Conservation (phyloP, 306 rosid genomes). For the Inga laurina region DNA sequence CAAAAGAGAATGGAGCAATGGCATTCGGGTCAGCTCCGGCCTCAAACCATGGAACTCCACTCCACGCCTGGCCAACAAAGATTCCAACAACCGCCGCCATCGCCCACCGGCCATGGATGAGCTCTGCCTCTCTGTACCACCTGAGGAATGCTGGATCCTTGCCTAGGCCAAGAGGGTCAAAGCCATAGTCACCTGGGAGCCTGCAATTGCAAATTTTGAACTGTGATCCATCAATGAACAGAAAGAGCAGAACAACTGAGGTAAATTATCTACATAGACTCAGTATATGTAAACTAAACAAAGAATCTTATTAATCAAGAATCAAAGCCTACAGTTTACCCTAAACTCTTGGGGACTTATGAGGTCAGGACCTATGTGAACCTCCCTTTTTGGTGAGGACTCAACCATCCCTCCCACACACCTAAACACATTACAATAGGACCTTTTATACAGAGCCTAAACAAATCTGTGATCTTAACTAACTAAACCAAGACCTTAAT, state of each 20-base stretch:
- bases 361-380: too few relatives aligned
- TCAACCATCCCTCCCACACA: too few relatives aligned
- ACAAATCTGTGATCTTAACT: too few relatives aligned
- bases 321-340: too few relatives aligned
- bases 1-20: conserved; percentile 95
- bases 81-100: conserved; percentile 94
- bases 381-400: too few relatives aligned
- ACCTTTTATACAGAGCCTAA: too few relatives aligned
- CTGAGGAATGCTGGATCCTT: conserved; percentile 90
- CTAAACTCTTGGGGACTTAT: too few relatives aligned
- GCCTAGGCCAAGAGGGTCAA: conserved; percentile 95
- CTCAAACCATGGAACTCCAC: conserved; percentile 95
- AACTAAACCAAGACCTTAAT: too few relatives aligned
- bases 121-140: conserved; percentile 99
- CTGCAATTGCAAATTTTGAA: conserved; percentile 42
- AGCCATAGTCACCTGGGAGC: conserved; percentile 95
- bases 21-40: conserved; percentile 95
- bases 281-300: too few relatives aligned
- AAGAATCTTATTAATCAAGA: too few relatives aligned
- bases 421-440: too few relatives aligned
- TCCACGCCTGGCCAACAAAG: conserved; percentile 97
- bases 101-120: conserved; percentile 98
- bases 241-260: background rate
- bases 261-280: background rate
- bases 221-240: background rate